These are phyloP conservation scores for Elongisporangium prolatum DNA, from an alignment of 352 stramenopile genomes.

Conservation along the genomic window DNA sequence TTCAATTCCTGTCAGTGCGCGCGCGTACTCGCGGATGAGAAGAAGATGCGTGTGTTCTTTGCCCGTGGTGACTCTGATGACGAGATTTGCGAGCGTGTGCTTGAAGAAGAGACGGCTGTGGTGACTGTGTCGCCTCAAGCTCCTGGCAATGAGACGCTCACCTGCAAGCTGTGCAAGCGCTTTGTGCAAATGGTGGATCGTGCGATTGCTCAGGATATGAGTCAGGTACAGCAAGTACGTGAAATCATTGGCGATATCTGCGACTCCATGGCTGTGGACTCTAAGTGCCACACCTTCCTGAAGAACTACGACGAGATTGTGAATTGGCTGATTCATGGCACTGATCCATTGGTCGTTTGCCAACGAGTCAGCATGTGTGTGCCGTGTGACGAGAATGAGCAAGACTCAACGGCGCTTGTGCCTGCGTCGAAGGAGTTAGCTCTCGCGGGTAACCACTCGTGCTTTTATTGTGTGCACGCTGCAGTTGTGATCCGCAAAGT, in stretches of 20 bases:
- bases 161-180: constrained; percentile 70
- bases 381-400: constrained; percentile 8
- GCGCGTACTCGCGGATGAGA: constrained; percentile 31
- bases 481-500: constrained; percentile 37
- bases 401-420: constrained; percentile 3
- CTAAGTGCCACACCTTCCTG: constrained; percentile 76
- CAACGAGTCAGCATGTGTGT: constrained; percentile 55
- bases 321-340: constrained; percentile 69
- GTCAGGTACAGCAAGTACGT: constrained; percentile 59
- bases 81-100: constrained; percentile 46
- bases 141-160: constrained; percentile 29
- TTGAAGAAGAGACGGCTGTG: constrained; percentile 6
- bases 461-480: constrained; percentile 45
- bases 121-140: constrained; percentile 9
- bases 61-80: constrained; percentile 30
- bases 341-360: constrained; percentile 57
- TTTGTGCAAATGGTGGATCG: constrained; percentile 74
- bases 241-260: constrained; percentile 76
- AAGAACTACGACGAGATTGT: constrained; percentile 77
- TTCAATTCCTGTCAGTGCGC: constrained; percentile 28
- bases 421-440: not conserved
- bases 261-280: constrained; percentile 59
- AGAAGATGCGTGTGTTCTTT: constrained; percentile 39
- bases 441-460: constrained; percentile 19
- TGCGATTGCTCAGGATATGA: constrained; percentile 48